phyloP scores from a whole-genome alignment of 495 filamentous ascomycete species.

The Annulohypoxylon stygium region DNA sequence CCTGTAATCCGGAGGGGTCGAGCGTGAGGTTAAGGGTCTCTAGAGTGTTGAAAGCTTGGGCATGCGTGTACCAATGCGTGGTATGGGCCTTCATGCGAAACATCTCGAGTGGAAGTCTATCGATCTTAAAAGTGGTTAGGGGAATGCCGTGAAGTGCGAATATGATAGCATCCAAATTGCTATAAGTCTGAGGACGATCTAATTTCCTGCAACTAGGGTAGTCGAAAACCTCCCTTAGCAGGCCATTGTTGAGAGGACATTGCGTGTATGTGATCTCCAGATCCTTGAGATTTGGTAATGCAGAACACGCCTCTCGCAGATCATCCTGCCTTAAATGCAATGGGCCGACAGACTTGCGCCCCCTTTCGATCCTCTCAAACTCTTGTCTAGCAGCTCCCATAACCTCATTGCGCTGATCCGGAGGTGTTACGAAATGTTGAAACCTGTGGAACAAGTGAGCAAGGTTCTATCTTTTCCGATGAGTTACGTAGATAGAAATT shows the following conservation, averaged over 20 bases:
- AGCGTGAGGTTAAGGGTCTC: slow-evolving; percentile 56
- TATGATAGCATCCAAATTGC: slow-evolving; percentile 60
- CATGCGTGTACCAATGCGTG: slow-evolving; percentile 60
- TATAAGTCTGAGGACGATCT: slow-evolving; percentile 57
- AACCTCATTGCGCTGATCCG: slow-evolving; percentile 53
- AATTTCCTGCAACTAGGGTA: slow-evolving; percentile 59
- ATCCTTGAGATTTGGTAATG: slow-evolving; percentile 58
- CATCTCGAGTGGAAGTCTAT: slow-evolving; percentile 61
- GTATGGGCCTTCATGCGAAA: slow-evolving; percentile 56
- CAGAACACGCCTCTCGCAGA: slow-evolving; percentile 58
- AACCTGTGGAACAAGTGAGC: slow-evolving; percentile 43
- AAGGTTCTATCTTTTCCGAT: slow-evolving; percentile 13
- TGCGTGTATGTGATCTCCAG: slow-evolving; percentile 61
- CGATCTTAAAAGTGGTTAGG: slow-evolving; percentile 58
- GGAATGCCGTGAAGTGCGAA: slow-evolving; percentile 56
- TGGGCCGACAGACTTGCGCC: slow-evolving; percentile 51
- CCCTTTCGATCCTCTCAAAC: slow-evolving; percentile 57
- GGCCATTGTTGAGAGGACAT: slow-evolving; percentile 56
- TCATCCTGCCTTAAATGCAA: slow-evolving; percentile 56
- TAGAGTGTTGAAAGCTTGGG: slow-evolving; percentile 56
- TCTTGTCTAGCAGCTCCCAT: slow-evolving; percentile 55
- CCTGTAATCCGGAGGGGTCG: slow-evolving; percentile 53
- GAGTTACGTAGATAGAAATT: neutral
- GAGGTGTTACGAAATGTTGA: slow-evolving; percentile 59
- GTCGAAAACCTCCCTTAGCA: slow-evolving; percentile 56